phyloP scores from a whole-genome alignment of 78 protist genomes.

The Speleostelium caveatum region DNA sequence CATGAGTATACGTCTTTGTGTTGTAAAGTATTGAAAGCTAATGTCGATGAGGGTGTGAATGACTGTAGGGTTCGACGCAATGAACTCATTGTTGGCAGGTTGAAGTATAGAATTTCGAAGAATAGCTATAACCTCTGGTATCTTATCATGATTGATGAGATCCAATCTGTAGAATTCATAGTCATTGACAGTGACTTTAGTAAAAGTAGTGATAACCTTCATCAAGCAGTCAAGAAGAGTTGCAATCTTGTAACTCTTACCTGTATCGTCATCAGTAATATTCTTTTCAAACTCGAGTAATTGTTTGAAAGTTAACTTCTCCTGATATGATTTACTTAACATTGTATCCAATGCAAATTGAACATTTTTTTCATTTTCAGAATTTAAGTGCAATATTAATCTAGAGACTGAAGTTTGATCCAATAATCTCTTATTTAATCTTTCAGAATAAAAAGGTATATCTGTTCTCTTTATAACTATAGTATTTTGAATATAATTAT shows the following conservation, averaged over 20 bases:
- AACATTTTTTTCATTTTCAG: conserved; percentile 1
- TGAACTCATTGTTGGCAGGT: conserved; percentile 21
- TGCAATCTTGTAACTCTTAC: not conserved
- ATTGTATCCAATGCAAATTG: conserved; percentile 26
- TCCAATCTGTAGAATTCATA: no score
- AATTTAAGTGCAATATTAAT: conserved; percentile 18
- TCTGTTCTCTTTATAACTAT: conserved; percentile 52
- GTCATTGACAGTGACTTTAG: not conserved
- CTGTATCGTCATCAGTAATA: no score
- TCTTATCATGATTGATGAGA: not conserved
- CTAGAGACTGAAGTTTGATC: conserved; percentile 7
- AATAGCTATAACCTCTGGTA: conserved; percentile 27
- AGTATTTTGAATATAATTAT: not conserved
- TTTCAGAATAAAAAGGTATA: conserved; percentile 66
- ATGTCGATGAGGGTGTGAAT: conserved; percentile 16
- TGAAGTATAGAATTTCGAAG: conserved; percentile 40
- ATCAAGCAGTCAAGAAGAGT: conserved; percentile 35
- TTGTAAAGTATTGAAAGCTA: not conserved
- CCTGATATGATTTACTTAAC: conserved; percentile 47
- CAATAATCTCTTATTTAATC: conserved; percentile 47
- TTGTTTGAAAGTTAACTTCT: conserved; percentile 10
- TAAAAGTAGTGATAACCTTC: not conserved
- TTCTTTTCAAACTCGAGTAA: no score
- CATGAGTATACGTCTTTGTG: not conserved
- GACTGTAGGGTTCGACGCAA: conserved; percentile 40